phyloP scores from a whole-genome alignment of 1,284 basidiomycete genomes.

The Sporisorium sorghi region DNA sequence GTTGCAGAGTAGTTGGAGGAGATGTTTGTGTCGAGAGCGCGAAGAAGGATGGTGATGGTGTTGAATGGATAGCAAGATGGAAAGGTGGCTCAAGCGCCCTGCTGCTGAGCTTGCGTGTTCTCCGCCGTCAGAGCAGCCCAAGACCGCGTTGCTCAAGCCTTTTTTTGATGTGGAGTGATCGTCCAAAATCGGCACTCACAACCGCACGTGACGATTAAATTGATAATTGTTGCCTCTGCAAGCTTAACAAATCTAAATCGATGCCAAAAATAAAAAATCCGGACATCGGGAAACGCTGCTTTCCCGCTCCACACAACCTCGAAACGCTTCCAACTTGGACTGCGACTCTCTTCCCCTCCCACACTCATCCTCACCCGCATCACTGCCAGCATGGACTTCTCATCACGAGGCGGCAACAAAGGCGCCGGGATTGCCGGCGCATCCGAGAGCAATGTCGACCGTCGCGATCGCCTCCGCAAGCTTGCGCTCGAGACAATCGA shows the following conservation, averaged over 20 bases:
- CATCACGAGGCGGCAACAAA: constrained; percentile 69
- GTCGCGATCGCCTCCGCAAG: constrained; percentile 92
- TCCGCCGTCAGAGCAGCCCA: constrained; percentile 1
- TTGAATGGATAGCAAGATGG: background rate
- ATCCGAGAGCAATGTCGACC: constrained; percentile 92
- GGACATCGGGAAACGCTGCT: constrained; percentile 23
- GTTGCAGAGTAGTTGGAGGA: background rate
- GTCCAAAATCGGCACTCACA: constrained; percentile 7
- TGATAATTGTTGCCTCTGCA: background rate
- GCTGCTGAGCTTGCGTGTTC: constrained; percentile 41
- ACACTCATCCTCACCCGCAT: background rate
- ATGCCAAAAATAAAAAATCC: background rate
- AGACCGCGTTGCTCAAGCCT: constrained; percentile 23
- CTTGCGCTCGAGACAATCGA: constrained; percentile 74
- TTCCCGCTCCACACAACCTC: constrained; percentile 14
- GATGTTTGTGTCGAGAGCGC: background rate
- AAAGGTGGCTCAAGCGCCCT: constrained; percentile 40
- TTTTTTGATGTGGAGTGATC: constrained; percentile 49
- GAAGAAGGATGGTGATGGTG: constrained; percentile 2
- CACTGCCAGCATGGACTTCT: constrained; percentile 62
- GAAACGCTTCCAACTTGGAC: no score
- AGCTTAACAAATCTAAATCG: background rate
- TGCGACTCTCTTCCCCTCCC: background rate
- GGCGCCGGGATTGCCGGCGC: constrained; percentile 76
- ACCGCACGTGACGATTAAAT: background rate